phyloP scores from a whole-genome alignment of 2,329 filamentous ascomycete genomes.

The Ophiostoma fasciatum region DNA sequence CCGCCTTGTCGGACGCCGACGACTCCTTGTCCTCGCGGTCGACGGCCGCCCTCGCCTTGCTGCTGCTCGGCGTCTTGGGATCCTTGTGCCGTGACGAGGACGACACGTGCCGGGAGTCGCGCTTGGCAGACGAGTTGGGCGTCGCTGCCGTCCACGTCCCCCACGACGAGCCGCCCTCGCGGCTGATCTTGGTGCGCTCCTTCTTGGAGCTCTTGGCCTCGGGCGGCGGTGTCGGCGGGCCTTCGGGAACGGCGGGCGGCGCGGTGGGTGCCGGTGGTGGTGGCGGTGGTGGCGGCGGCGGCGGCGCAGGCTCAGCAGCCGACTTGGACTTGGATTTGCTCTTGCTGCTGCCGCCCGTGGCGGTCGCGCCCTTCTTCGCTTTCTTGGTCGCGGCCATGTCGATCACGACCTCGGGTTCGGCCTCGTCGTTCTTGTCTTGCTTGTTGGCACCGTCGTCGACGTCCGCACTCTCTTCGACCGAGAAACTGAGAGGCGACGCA shows the following conservation, averaged over 20 bases:
- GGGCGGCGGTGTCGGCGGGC: slow-evolving; percentile 33
- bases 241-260: slow-evolving; percentile 32
- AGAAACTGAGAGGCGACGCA: slow-evolving; percentile 10
- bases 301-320: slow-evolving; percentile 19
- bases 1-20: slow-evolving; percentile 42
- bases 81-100: slow-evolving; percentile 25
- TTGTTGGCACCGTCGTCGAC: slow-evolving; percentile 4
- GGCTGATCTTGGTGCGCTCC: slow-evolving; percentile 62
- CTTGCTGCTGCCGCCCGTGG: no score
- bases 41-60: slow-evolving; percentile 37
- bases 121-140: slow-evolving; percentile 7
- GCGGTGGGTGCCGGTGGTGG: slow-evolving; percentile 21
- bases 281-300: slow-evolving; percentile 20
- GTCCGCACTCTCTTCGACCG: slow-evolving; percentile 10
- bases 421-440: slow-evolving; percentile 14
- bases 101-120: slow-evolving; percentile 41
- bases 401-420: slow-evolving; percentile 35
- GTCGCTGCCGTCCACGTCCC: slow-evolving; percentile 47
- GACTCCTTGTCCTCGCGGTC: slow-evolving; percentile 41
- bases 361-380: slow-evolving; percentile 21
- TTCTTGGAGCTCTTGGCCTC: slow-evolving; percentile 51
- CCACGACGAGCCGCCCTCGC: slow-evolving; percentile 57
- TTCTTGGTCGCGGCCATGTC: slow-evolving; percentile 33
- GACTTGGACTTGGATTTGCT: slow-evolving; percentile 21
- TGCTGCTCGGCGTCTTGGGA: slow-evolving; percentile 23